These are phyloP conservation scores for Fragilaria crotonensis DNA, from an alignment of 108 stramenopile species.

Conservation along the genomic window DNA sequence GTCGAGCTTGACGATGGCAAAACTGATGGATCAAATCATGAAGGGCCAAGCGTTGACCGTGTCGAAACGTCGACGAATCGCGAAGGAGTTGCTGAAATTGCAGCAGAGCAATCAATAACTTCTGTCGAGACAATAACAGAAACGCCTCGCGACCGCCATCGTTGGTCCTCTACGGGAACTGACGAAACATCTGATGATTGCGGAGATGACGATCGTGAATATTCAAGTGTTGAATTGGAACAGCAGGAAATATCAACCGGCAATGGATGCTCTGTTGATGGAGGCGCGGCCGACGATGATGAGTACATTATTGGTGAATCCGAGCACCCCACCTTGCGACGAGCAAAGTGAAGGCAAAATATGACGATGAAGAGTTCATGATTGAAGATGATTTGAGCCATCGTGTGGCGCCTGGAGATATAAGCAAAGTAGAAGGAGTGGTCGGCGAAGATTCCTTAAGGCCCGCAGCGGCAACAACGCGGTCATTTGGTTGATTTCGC, in stretches of 20 bases:
- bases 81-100: background rate
- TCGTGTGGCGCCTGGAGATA: too few relatives aligned
- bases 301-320: too few relatives aligned
- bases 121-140: background rate
- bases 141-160: background rate
- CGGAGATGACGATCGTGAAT: background rate
- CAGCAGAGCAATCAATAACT: background rate
- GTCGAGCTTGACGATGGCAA: constrained; percentile 1
- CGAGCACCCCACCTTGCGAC: too few relatives aligned
- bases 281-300: constrained; percentile 15
- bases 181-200: background rate
- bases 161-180: background rate
- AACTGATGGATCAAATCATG: background rate
- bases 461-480: background rate
- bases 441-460: background rate
- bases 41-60: too few relatives aligned
- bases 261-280: background rate
- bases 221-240: background rate
- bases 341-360: background rate
- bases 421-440: background rate
- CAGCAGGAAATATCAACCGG: background rate
- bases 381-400: background rate
- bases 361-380: background rate
- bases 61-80: too few relatives aligned
- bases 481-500: background rate